These are phyloP conservation scores for Herpetospermum pedunculosum DNA, from an alignment of 306 rosid species.

Conservation along the genomic window DNA sequence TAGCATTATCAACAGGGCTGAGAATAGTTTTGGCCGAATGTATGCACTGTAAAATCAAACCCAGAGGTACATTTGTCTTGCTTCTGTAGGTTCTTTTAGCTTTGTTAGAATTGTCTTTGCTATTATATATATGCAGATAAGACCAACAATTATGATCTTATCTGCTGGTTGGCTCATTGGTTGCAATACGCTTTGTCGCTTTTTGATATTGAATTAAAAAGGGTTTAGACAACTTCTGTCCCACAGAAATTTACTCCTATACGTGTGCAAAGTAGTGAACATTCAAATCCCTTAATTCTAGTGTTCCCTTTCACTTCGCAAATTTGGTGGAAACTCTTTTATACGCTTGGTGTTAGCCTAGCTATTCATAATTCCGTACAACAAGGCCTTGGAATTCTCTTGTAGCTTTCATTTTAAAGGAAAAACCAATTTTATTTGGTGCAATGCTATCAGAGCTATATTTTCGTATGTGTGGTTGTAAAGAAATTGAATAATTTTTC, in stretches of 20 bases:
- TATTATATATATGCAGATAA: neutral
- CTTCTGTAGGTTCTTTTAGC: neutral
- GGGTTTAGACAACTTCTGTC: neutral
- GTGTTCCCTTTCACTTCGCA: neutral
- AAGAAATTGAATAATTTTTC: neutral
- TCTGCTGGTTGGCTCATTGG: slow-evolving; percentile 2
- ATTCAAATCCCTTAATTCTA: neutral
- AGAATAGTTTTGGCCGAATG: neutral
- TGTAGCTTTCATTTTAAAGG: neutral
- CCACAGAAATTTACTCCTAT: neutral
- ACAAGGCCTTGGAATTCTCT: neutral
- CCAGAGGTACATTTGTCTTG: neutral
- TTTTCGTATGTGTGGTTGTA: neutral
- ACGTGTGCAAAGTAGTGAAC: neutral
- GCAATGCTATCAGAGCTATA: neutral
- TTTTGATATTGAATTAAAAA: neutral
- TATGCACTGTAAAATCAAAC: neutral
- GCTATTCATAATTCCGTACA: neutral
- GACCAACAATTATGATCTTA: neutral
- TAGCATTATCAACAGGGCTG: slow-evolving; percentile 6
- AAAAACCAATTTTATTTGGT: neutral
- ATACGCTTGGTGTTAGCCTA: neutral
- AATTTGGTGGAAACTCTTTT: neutral
- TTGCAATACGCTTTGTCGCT: neutral
- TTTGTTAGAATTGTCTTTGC: neutral